Conservation (phyloP, 1,284 basidiomycete genomes). For the Ceratobasidium papillatum region DNA sequence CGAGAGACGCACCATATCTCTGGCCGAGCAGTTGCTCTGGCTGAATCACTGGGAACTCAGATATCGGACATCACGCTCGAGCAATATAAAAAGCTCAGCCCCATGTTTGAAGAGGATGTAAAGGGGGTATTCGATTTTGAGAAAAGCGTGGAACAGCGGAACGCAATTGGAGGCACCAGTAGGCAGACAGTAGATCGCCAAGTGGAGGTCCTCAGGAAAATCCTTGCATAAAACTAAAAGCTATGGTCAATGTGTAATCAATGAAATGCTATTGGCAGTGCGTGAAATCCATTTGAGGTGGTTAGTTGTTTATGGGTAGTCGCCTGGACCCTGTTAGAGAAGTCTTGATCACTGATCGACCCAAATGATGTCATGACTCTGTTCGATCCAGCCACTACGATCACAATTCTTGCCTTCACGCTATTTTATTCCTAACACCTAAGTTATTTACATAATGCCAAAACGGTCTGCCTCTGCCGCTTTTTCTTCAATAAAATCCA, state of each 20-base stretch:
- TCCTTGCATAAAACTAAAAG: conserved; percentile 50
- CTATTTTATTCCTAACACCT: conserved; percentile 23
- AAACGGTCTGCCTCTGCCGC: neutral
- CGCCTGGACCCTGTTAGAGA: conserved; percentile 10
- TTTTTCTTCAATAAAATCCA: neutral
- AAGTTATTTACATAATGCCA: conserved; percentile 6
- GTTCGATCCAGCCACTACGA: neutral
- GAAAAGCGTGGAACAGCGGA: conserved; percentile 91
- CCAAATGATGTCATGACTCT: neutral
- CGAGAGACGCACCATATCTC: conserved; percentile 99
- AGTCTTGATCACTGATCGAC: neutral
- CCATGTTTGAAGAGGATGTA: conserved; percentile 85
- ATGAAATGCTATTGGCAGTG: too few relatives aligned
- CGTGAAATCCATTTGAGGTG: neutral
- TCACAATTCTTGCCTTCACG: neutral
- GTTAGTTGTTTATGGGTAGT: neutral
- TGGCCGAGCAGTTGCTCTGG: conserved; percentile 92
- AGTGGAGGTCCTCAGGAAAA: conserved; percentile 71
- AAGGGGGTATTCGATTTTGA: conserved; percentile 89
- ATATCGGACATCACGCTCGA: conserved; percentile 81
- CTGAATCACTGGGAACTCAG: conserved; percentile 83
- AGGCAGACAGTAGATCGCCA: conserved; percentile 87
- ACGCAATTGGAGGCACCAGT: conserved; percentile 93
- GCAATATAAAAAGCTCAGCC: conserved; percentile 80
- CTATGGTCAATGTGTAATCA: neutral